Evolutionary conservation across 352 stramenopile genomes (phyloP), one percentile per base, ranked within the genome.

Genomic region (Achlya hypogyna): DNA sequence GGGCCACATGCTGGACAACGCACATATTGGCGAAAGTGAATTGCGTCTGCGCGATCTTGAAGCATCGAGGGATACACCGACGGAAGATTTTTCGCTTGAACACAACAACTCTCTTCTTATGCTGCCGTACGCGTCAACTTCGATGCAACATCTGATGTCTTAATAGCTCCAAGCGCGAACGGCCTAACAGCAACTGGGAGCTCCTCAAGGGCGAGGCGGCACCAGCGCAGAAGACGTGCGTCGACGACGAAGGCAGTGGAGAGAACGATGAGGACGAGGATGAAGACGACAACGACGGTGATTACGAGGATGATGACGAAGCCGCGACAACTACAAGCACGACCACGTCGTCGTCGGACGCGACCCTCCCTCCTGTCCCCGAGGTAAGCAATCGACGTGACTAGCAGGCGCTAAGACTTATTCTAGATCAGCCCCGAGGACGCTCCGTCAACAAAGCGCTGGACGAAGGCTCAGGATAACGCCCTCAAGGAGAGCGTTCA

Each of bases 381-480:
- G 52, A 60, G 52, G 52, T 60, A 42, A 10, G 5, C 53, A 22
- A 14, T 49, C 16, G 9, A 27, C 20, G 10, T 34, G 35, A 10
- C 4, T 18, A 45, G n/a, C 2, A 10, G 38, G n/a, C 38, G 14
- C 6, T 6, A 42, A 42, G 34, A 42, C 6, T 10, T 18, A 45
- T 45, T 10, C 38, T 45, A 45, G 63, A 59, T 22, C 23, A 93
- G 54, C 75, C 77, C 0, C 23, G 60, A 68, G 35, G 83, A 93
- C 8, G 85, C 85, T 38, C 85, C 83, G 43, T 87, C 83, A 4
- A 90, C 85, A 42, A 92, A 91, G 74, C 81, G 86, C 54, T 96
- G 88, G 88, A 95, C 86, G 20, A 90, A 91, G 70, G 75, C 74
- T n/a, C 82, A 96, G 69, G 88, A 96, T 72, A 75, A 84, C 20